Evolutionary conservation across 164 flowering plant species (phyloP).

Genomic region (Protea cynaroides): DNA sequence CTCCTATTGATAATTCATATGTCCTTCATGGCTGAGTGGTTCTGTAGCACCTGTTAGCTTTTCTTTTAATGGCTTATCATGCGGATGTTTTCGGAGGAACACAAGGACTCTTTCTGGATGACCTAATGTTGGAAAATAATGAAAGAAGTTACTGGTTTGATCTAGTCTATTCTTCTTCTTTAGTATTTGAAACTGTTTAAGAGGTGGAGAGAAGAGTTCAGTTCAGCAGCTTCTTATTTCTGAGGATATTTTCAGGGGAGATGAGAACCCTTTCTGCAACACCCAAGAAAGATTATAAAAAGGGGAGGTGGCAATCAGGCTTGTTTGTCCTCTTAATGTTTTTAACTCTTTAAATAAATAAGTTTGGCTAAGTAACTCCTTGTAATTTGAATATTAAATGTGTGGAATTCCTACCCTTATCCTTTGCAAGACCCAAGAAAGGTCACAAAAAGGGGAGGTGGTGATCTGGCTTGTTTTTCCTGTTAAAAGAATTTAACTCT

Average conservation of each 20-base stretch:
- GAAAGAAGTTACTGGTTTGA: background rate
- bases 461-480: background rate
- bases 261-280: background rate
- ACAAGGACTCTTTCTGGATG: no score
- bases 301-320: background rate
- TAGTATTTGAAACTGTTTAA: background rate
- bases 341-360: background rate
- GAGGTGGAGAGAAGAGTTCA: background rate
- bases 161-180: background rate
- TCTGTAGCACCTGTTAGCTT: no score
- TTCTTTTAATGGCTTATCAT: no score
- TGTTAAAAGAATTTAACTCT: background rate
- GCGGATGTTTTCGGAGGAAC: background rate
- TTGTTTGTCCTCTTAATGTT: background rate
- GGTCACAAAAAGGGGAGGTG: no score
- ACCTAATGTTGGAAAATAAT: no score
- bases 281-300: background rate
- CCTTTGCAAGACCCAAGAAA: no score
- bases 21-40: no score
- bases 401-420: background rate
- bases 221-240: no score
- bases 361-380: no score
- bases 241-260: background rate
- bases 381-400: no score
- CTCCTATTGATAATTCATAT: no score